A percentile compares a stretch with the other conserved stretches of the same genome.
phyloP scores from a whole-genome alignment of 352 stramenopile species.

The Phytopythium sindhum region DNA sequence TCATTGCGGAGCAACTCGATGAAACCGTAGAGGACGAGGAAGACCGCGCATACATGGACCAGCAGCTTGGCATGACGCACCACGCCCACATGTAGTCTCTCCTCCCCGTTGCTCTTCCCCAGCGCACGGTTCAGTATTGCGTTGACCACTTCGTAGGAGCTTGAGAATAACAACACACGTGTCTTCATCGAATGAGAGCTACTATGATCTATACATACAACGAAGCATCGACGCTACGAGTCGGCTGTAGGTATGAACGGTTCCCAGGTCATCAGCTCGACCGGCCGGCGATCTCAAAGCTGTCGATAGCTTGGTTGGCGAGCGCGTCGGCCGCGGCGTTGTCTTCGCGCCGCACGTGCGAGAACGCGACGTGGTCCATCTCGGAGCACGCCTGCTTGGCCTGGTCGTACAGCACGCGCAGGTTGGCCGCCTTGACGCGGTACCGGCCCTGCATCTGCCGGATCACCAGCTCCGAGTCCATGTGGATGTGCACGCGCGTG shows the following conservation, averaged over 20 bases:
- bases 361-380: conserved; percentile 42
- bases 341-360: conserved; percentile 42
- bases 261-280: neutral
- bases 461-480: conserved; percentile 83
- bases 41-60: conserved; percentile 42
- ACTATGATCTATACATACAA: neutral
- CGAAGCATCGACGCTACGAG: neutral
- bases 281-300: neutral
- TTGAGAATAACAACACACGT: neutral
- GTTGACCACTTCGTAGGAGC: neutral
- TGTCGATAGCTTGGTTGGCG: conserved; percentile 66
- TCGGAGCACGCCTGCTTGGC: conserved; percentile 29
- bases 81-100: neutral
- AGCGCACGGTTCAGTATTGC: neutral
- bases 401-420: conserved; percentile 38
- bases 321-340: conserved; percentile 59
- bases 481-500: conserved; percentile 42
- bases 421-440: conserved; percentile 60
- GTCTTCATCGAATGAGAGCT: neutral
- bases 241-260: no score
- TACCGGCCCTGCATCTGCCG: conserved; percentile 73
- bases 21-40: conserved; percentile 72
- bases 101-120: neutral
- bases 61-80: conserved; percentile 28
- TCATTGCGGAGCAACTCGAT: conserved; percentile 68